phyloP scores from a whole-genome alignment of 2,329 filamentous ascomycete species.

The Xylaria sp. region DNA sequence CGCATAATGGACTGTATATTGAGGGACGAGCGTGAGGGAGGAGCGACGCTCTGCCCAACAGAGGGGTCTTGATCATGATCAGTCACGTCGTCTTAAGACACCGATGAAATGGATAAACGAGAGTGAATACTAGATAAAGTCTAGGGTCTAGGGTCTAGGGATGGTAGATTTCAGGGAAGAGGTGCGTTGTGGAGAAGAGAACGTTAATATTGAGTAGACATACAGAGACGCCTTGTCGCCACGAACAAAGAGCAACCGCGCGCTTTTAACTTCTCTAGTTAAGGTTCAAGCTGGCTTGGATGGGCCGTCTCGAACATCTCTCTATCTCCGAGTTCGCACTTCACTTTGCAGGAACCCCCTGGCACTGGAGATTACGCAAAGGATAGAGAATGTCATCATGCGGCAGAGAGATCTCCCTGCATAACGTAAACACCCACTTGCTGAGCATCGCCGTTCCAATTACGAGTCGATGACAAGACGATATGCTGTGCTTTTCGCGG shows the following conservation, averaged over 20 bases:
- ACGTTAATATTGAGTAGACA: slow-evolving; percentile 1
- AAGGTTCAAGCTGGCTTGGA: slow-evolving; percentile 26
- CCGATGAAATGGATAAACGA: slow-evolving; percentile 1
- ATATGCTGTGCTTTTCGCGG: slow-evolving; percentile 39
- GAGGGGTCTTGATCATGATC: slow-evolving; percentile 44
- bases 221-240: slow-evolving; percentile 1
- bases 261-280: slow-evolving; percentile 31
- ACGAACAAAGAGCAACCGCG: slow-evolving; percentile 4
- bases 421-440: slow-evolving; percentile 40
- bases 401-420: slow-evolving; percentile 34
- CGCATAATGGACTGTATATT: slow-evolving; percentile 38
- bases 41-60: slow-evolving; percentile 42
- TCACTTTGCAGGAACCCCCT: slow-evolving; percentile 12
- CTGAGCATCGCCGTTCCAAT: slow-evolving; percentile 42
- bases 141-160: slow-evolving; percentile 2
- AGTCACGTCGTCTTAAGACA: slow-evolving; percentile 25
- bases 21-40: slow-evolving; percentile 38
- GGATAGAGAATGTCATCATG: slow-evolving; percentile 40
- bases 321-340: slow-evolving; percentile 43
- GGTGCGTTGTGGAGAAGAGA: not conserved
- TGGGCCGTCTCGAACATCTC: slow-evolving; percentile 18
- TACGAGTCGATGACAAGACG: slow-evolving; percentile 46
- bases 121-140: not conserved
- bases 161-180: not conserved
- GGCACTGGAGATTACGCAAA: slow-evolving; percentile 17